phyloP scores from a whole-genome alignment of 495 filamentous ascomycete species.

The Daldinia loculata region DNA sequence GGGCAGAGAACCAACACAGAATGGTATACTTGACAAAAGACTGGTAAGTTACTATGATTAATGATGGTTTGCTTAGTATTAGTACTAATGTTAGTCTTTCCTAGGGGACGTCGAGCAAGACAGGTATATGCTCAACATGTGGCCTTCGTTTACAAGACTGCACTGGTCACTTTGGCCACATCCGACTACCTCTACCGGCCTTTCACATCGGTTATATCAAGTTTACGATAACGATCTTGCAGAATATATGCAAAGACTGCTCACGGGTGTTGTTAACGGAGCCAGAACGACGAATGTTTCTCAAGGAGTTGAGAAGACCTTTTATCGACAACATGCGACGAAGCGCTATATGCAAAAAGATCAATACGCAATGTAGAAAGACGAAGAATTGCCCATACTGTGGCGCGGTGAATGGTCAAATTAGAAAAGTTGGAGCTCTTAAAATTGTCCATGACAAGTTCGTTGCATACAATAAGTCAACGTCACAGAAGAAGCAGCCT shows the following conservation, averaged over 20 bases:
- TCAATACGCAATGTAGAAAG: constrained; percentile 89
- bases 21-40: constrained; percentile 87
- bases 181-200: constrained; percentile 85
- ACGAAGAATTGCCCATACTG: constrained; percentile 79
- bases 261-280: constrained; percentile 81
- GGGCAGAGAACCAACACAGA: constrained; percentile 70
- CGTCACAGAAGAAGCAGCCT: constrained; percentile 79
- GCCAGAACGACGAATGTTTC: constrained; percentile 71
- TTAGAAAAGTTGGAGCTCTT: constrained; percentile 85
- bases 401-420: constrained; percentile 80
- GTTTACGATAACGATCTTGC: constrained; percentile 84
- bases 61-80: background rate
- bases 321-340: constrained; percentile 86
- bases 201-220: constrained; percentile 97
- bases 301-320: constrained; percentile 80
- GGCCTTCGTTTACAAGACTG: constrained; percentile 77
- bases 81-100: constrained; percentile 38
- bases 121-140: constrained; percentile 80
- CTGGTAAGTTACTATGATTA: constrained; percentile 58
- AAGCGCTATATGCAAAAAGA: constrained; percentile 79
- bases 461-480: constrained; percentile 83
- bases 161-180: constrained; percentile 94
- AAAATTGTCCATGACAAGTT: constrained; percentile 97
- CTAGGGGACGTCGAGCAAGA: constrained; percentile 81
- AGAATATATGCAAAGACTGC: constrained; percentile 93